Conservation (phyloP, 2,329 filamentous ascomycete species). For the Phaeosphaeria sp. region DNA sequence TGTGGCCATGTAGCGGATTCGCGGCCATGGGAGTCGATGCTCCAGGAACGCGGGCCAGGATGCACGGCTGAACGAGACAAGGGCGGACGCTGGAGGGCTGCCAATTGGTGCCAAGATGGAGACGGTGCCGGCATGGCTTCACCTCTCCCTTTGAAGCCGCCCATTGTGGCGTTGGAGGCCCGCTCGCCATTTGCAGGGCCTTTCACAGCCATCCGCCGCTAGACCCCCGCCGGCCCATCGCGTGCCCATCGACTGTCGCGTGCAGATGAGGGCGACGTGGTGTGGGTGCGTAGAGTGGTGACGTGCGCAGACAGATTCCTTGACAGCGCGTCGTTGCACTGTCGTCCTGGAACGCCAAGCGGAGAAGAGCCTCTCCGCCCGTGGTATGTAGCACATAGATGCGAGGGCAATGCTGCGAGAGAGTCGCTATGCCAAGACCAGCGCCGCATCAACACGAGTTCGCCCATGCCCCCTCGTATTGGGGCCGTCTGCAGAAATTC, state of each 20-base stretch:
- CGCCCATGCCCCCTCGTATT: neutral
- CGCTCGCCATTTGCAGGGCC: conserved; percentile 3
- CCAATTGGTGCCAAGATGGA: conserved; percentile 11
- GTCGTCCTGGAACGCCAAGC: neutral
- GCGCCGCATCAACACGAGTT: neutral
- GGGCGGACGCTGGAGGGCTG: conserved; percentile 4
- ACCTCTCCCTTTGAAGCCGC: conserved; percentile 7
- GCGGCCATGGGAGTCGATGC: conserved; percentile 7
- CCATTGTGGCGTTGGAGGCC: conserved; percentile 6
- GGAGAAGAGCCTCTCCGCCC: neutral
- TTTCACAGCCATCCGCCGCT: neutral
- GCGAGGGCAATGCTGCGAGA: neutral
- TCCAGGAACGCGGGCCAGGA: conserved; percentile 24
- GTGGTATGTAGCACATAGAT: conserved; percentile 9
- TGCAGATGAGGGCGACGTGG: conserved; percentile 8
- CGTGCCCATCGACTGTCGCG: conserved; percentile 10
- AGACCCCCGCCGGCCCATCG: neutral
- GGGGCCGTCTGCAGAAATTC: neutral
- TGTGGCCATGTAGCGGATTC: conserved; percentile 11
- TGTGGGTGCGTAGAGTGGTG: neutral
- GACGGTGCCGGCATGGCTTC: conserved; percentile 6
- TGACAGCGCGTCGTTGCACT: neutral
- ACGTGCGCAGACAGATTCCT: neutral
- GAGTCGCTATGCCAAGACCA: neutral
- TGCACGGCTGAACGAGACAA: conserved; percentile 12